Base-by-base conservation (phyloP, 2,329 filamentous ascomycete species). In the Chaetothyriales sp. region DNA sequence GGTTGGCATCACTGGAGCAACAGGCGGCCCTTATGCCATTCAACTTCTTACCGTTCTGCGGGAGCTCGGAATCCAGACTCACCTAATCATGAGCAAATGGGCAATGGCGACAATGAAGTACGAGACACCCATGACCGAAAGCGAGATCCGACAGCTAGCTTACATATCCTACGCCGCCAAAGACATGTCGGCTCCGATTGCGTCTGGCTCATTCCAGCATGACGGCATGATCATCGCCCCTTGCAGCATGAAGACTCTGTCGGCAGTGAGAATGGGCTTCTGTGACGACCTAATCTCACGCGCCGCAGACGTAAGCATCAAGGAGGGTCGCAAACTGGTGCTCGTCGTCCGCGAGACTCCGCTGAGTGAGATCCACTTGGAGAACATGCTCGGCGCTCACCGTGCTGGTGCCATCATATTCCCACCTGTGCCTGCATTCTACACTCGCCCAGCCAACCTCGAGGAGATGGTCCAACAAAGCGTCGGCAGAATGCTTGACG, bases 181-280 rank as follows among this genome's bases (percentile, higher is more conserved):
- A 28, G 63, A 65, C 48, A 53, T 62, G 36, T 48, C 61, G 1
- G 63, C 63, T 1, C 49, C 59, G 1, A 53, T 61, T 1, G 59
- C 60, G 9, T 59, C 55, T 20, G 57, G 58, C 1, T 60, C 52
- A 1, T 61, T 53, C 39, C 46, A 44, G 43, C 25, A 25, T 39
- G 65, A 68, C 50, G 70, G 68, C 36, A 73, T 73, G 70, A 65
- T 72, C 20, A 58, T 73, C 5, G 64, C 67, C 1, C 69, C 65
- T 0, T 73, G 70, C 60, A 68, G 63, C 49, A 67, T 73, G 65
- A 72, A 72, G 59, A 72, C 70, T 1, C 61, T 72, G 8, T 65
- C 68, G 0, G 64, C 60, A 0, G 61, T 73, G 2, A 54, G 60
- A n/a, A 52, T 58, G 1, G 70, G 69, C 0, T 66, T 63, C 51